Conservation (phyloP, 768 basidiomycete species). For the Mycena capillaripes region DNA sequence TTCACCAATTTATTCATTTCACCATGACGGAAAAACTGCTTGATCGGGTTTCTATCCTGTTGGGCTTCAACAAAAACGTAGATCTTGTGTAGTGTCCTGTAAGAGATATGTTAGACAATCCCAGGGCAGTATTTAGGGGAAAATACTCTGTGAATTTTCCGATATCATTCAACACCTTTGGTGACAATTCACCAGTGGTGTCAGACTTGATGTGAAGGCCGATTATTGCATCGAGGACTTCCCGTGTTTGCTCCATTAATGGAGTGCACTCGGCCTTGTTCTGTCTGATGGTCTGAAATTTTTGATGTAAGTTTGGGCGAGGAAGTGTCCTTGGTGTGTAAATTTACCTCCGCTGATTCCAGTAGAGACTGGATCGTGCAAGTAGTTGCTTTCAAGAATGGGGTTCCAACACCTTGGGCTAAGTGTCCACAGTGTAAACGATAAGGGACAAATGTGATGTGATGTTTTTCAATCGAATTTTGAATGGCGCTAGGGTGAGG, state of each 20-base stretch:
- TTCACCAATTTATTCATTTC: not conserved
- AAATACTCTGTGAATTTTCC: not conserved
- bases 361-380: too few species aligned
- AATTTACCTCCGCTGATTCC: too few species aligned
- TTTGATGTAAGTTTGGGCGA: too few species aligned
- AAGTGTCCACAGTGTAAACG: too few species aligned
- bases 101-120: too few species aligned
- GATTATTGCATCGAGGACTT: not conserved
- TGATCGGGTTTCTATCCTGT: not conserved
- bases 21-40: conserved; percentile 3
- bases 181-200: not conserved
- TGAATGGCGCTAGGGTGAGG: too few species aligned
- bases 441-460: too few species aligned
- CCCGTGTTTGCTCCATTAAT: not conserved
- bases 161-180: not conserved
- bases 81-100: not conserved
- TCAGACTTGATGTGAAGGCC: not conserved
- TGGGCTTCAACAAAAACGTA: not conserved
- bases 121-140: too few species aligned
- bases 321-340: too few species aligned
- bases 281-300: not conserved
- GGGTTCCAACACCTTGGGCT: too few species aligned
- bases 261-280: not conserved
- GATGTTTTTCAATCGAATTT: too few species aligned
- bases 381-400: too few species aligned